phyloP scores from a whole-genome alignment of 2,329 filamentous ascomycete genomes.

The Trichoderma sp. region DNA sequence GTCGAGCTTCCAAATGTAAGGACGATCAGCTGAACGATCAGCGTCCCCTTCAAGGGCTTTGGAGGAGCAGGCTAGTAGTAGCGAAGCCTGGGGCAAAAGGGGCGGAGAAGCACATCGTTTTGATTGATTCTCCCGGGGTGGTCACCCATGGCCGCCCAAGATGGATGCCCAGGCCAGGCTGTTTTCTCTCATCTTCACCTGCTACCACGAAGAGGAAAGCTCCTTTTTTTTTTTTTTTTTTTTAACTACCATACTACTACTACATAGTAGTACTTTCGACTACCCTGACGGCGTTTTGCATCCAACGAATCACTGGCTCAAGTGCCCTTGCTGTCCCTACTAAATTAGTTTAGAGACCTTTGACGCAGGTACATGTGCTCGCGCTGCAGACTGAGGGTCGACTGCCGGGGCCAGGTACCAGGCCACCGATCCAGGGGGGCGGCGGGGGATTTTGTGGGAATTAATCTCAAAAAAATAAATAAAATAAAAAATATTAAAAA shows the following conservation, averaged over 20 bases:
- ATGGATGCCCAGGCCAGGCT: conserved; percentile 6
- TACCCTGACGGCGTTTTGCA: neutral
- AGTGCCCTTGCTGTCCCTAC: neutral
- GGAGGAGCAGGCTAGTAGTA: conserved; percentile 7
- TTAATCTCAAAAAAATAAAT: too few species aligned
- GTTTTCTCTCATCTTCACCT: neutral
- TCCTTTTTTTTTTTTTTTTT: neutral
- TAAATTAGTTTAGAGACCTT: neutral
- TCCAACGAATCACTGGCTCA: conserved; percentile 14
- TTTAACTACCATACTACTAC: neutral
- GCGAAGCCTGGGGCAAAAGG: conserved; percentile 18
- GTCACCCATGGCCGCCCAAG: conserved; percentile 13
- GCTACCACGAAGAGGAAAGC: neutral
- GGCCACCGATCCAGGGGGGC: conserved; percentile 18
- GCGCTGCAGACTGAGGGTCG: conserved; percentile 6
- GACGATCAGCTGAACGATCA: conserved; percentile 15
- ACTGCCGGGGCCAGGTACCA: conserved; percentile 12
- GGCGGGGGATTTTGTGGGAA: conserved; percentile 16
- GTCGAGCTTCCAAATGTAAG: conserved; percentile 3
- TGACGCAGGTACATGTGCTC: conserved; percentile 15
- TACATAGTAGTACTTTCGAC: neutral
- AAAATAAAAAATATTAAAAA: too few species aligned
- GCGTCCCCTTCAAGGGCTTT: conserved; percentile 14
- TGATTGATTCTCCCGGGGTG: conserved; percentile 9
- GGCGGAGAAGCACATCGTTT: conserved; percentile 17